Evolutionary conservation across 2,329 filamentous ascomycete species (phyloP).

Genomic region (Fusarium equiseti): DNA sequence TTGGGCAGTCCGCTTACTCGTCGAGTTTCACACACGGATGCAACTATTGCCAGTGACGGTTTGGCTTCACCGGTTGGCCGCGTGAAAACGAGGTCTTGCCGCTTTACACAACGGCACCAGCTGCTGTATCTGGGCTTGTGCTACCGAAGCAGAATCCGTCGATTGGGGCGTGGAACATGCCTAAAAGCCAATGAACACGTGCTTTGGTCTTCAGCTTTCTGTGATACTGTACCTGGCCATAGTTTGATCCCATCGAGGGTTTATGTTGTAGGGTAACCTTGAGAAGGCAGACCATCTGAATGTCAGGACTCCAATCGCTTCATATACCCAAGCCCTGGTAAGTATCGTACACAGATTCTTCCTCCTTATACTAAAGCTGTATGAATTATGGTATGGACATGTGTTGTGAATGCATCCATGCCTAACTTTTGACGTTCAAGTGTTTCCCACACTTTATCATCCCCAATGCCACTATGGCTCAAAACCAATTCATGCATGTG

Average conservation of each 20-base stretch:
- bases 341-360: neutral
- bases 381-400: neutral
- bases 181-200: conserved; percentile 1
- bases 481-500: conserved; percentile 9
- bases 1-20: conserved; percentile 36
- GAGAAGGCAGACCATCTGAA: neutral
- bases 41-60: conserved; percentile 19
- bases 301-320: too few relatives aligned
- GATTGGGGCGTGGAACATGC: conserved; percentile 13
- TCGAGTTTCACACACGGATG: conserved; percentile 25
- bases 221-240: neutral
- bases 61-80: conserved; percentile 30
- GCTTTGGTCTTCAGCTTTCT: neutral
- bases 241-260: neutral
- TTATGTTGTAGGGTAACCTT: neutral
- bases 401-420: neutral
- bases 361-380: neutral
- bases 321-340: neutral
- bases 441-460: neutral
- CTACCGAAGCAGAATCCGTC: conserved; percentile 5
- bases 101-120: conserved; percentile 39
- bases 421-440: neutral
- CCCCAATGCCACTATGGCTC: neutral
- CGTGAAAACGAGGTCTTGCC: conserved; percentile 43
- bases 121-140: conserved; percentile 45